Conservation (phyloP, 352 stramenopile species). For the Globisporangium yorkense region DNA sequence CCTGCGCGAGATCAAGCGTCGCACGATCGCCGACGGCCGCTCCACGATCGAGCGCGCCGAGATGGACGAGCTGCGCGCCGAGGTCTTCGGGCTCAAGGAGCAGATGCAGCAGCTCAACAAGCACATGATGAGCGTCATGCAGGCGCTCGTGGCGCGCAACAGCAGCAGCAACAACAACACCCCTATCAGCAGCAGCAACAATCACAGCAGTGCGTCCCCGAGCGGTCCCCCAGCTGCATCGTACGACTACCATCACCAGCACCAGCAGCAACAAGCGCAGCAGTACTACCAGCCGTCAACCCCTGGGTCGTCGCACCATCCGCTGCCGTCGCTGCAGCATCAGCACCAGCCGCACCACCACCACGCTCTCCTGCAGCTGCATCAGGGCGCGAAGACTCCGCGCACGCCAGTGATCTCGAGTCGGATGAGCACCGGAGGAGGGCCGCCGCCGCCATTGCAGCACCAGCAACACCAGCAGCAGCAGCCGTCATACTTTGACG, state of each 20-base stretch:
- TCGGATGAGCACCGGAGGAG: conserved; percentile 1
- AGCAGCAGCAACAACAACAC: background rate
- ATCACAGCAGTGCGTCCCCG: background rate
- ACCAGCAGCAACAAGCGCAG: conserved; percentile 3
- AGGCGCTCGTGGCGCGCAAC: conserved; percentile 33
- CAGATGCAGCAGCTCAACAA: conserved; percentile 73
- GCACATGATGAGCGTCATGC: conserved; percentile 48
- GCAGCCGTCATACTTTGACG: background rate
- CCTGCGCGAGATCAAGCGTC: conserved; percentile 73
- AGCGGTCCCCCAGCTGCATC: background rate
- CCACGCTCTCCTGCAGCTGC: conserved; percentile 10
- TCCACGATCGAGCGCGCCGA: conserved; percentile 50
- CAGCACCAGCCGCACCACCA: conserved; percentile 7
- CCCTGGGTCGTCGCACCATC: background rate
- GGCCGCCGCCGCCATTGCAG: background rate
- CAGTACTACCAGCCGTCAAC: background rate
- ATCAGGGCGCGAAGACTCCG: background rate
- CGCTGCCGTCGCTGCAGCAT: conserved; percentile 10
- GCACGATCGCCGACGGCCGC: conserved; percentile 19
- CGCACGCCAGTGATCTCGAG: conserved; percentile 1
- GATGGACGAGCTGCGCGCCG: conserved; percentile 59
- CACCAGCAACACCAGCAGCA: background rate
- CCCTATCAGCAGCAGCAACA: background rate
- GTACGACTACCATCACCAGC: conserved; percentile 1
- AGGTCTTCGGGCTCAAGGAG: conserved; percentile 50